Evolutionary conservation across 345 rosid genomes (phyloP), one percentile per base, ranked within the genome.

Genomic region (Carallia pectinifolia): DNA sequence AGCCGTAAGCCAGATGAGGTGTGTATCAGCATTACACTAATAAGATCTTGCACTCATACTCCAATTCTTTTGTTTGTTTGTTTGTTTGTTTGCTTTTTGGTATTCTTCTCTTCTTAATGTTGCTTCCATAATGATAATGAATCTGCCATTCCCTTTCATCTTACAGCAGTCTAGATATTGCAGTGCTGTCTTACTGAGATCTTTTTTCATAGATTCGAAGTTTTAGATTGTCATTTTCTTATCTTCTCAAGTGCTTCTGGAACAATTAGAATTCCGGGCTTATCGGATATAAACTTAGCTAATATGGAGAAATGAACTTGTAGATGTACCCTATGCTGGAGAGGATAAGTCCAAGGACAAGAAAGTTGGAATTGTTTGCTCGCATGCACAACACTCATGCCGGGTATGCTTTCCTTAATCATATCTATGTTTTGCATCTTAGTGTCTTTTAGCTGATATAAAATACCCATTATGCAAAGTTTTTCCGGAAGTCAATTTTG

Each of bases 1-100:
- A 95, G 98, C 55, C 92, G 98, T 48, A 92, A 95, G 79, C 99
- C 99, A 65, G 99, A 95, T 61, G 99, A 95, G 99, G 99, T 95
- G 62, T 80, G 91, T 84, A 19, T 55, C 60, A 54, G 39, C 52
- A 62, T 38, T 30, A 30, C 12, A 36, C 48, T 16, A 39, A 48
- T 68, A 40, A 10, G 1, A 40, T 66, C 29, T 33, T 50, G 23
- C 7, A 73, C 4, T 4, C 56, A 13, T 30, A 34, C 31, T 53
- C 4, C 6, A 33, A 9, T 13, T 8, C 53, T 48, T 60, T 27
- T 23, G 2, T 40, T n/a, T 12, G 8, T 30, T 6, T 6, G 31
- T 56, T 27, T 23, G 2, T 40, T n/a, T 12, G 8, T 30, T 6
- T 6, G 31, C 23, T 23, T 23, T 23, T 23, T 23, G 23, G 23